Evolutionary conservation across 2,329 filamentous ascomycete species (phyloP).

Genomic region (Alternaria brassicicola): DNA sequence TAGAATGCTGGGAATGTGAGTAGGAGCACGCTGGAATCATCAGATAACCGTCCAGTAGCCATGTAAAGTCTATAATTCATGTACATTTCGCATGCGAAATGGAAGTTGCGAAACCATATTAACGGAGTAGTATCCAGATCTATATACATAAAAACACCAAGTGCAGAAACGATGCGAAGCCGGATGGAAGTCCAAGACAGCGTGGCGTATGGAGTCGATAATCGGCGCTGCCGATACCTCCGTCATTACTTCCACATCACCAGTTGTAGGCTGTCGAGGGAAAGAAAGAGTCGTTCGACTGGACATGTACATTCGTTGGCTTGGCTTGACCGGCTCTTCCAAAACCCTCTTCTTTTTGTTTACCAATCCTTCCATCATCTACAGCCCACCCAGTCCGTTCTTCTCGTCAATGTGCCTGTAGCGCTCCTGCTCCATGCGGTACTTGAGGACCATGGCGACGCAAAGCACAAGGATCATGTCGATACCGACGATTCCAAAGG

Average conservation of each 20-base stretch:
- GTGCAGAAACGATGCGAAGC: conserved; percentile 7
- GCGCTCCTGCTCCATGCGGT: conserved; percentile 77
- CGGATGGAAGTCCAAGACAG: conserved; percentile 7
- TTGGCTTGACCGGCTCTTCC: conserved; percentile 16
- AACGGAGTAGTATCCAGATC: conserved; percentile 2
- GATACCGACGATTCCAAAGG: conserved; percentile 77
- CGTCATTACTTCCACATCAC: conserved; percentile 3
- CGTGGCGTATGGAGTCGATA: neutral
- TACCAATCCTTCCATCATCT: conserved; percentile 3
- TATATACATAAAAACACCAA: conserved; percentile 27
- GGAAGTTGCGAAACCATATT: neutral
- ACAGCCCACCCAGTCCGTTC: conserved; percentile 49
- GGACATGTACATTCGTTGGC: conserved; percentile 14
- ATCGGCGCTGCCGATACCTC: conserved; percentile 7
- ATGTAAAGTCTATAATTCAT: neutral
- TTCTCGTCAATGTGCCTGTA: conserved; percentile 85
- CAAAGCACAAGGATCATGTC: conserved; percentile 72
- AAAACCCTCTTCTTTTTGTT: conserved; percentile 19
- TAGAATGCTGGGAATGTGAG: neutral
- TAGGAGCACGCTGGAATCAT: neutral
- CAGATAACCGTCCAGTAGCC: neutral
- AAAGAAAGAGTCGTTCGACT: conserved; percentile 30
- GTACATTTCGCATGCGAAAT: neutral
- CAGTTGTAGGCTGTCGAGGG: conserved; percentile 18
- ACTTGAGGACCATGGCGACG: conserved; percentile 77